These are phyloP conservation scores for Diophrys appendiculata DNA, from an alignment of 73 alveolate genomes.

Conservation along the genomic window DNA sequence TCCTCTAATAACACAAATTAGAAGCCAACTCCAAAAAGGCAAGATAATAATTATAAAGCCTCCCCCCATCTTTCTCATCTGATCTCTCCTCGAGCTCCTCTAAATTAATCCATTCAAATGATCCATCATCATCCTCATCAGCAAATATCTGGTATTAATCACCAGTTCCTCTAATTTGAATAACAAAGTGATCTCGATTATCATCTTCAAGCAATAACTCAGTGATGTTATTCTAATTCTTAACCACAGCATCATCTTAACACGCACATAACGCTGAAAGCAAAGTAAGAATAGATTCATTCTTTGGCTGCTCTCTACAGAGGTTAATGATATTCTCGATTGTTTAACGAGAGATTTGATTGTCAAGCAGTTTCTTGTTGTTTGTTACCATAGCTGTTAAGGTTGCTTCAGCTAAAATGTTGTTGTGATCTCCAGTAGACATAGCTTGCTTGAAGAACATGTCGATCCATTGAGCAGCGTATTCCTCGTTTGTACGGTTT, in stretches of 20 bases:
- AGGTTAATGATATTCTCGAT: constrained; percentile 19
- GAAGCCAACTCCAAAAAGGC: constrained; percentile 43
- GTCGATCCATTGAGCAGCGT: constrained; percentile 45
- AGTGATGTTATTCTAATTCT: constrained; percentile 21
- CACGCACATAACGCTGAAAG: constrained; percentile 21
- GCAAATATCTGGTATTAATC: constrained; percentile 20
- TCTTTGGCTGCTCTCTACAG: constrained; percentile 16
- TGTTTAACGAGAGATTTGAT: constrained; percentile 14
- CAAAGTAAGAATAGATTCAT: constrained; percentile 16
- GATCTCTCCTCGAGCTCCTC: constrained; percentile 21
- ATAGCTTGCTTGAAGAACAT: constrained; percentile 34
- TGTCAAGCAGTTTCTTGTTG: constrained; percentile 39
- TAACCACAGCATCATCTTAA: constrained; percentile 28
- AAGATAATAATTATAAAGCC: constrained; percentile 57
- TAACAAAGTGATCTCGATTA: not conserved
- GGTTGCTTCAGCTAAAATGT: constrained; percentile 22
- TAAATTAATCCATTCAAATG: constrained; percentile 18
- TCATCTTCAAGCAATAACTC: constrained; percentile 33
- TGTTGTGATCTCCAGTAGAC: constrained; percentile 10
- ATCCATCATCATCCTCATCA: constrained; percentile 15
- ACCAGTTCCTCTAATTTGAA: constrained; percentile 10
- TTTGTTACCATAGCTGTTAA: constrained; percentile 32
- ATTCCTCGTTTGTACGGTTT: constrained; percentile 20
- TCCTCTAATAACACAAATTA: constrained; percentile 36
- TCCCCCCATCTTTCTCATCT: constrained; percentile 35